Conservation (phyloP, 1,284 basidiomycete species). For the Ganoderma meredithae region DNA sequence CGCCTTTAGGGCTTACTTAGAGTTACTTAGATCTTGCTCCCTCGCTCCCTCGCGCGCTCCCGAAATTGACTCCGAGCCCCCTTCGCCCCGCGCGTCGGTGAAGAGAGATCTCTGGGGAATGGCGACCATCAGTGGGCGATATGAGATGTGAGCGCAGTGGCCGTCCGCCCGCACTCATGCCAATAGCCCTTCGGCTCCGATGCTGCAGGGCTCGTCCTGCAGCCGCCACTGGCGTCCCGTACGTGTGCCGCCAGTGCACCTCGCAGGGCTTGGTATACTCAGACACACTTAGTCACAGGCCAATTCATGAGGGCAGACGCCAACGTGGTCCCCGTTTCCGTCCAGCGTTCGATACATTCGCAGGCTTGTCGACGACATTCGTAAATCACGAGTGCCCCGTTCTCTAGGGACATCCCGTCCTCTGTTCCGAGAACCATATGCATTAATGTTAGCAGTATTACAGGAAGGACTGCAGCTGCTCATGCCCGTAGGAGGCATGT, state of each 20-base stretch:
- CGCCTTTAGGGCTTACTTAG: neutral
- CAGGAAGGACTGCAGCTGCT: no score
- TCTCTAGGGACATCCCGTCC: no score
- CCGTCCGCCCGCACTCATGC: neutral
- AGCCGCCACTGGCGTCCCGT: no score
- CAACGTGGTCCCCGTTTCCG: neutral
- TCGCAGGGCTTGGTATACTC: no score
- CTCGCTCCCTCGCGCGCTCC: neutral
- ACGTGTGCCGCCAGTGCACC: no score
- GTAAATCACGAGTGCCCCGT: no score
- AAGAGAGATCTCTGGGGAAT: neutral
- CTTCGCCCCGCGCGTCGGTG: neutral
- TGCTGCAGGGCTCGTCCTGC: neutral
- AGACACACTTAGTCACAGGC: neutral
- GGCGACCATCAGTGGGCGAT: constrained; percentile 2
- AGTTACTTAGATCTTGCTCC: neutral
- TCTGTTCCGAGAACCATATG: no score
- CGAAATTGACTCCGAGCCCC: neutral
- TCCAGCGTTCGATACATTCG: no score
- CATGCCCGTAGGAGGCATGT: no score
- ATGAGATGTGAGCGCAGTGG: neutral
- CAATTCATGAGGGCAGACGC: neutral
- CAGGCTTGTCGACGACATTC: no score
- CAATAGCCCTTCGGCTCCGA: neutral
- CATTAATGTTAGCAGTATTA: no score